These are phyloP conservation scores for Kappamyces sp. DNA, from an alignment of 192 early-diverging fungal genomes.

Conservation along the genomic window DNA sequence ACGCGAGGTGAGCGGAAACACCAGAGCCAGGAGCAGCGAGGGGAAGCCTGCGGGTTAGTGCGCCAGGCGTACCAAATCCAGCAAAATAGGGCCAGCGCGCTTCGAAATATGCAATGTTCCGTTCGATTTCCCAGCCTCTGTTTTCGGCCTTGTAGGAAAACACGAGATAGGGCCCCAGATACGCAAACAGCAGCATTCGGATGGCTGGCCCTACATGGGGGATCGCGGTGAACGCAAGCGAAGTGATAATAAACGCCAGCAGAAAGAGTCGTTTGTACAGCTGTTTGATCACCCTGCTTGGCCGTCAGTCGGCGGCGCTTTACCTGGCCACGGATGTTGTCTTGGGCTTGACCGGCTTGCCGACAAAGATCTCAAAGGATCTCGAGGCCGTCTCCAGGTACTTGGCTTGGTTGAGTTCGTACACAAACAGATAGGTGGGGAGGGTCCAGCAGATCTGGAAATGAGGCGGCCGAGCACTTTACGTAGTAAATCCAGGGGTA, in stretches of 20 bases:
- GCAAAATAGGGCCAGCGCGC: conserved; percentile 53
- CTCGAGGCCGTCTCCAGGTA: conserved; percentile 55
- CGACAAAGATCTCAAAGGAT: conserved; percentile 38
- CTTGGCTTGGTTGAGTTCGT: conserved; percentile 47
- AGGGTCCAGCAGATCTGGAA: conserved; percentile 50
- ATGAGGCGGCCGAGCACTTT: no score
- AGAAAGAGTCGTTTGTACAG: conserved; percentile 4
- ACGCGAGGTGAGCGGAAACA: not conserved
- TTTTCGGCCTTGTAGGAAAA: conserved; percentile 56
- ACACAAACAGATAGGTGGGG: conserved; percentile 45
- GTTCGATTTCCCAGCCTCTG: conserved; percentile 46
- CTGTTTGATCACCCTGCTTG: conserved; percentile 1
- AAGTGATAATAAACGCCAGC: conserved; percentile 3
- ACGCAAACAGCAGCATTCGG: conserved; percentile 38
- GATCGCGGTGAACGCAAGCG: conserved; percentile 26
- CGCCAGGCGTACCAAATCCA: conserved; percentile 48
- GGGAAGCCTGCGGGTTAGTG: not conserved
- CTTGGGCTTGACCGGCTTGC: conserved; percentile 21
- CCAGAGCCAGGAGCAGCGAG: not conserved
- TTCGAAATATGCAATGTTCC: conserved; percentile 52
- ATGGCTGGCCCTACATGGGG: conserved; percentile 36
- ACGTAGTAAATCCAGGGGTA: no score
- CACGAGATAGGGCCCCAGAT: conserved; percentile 36
- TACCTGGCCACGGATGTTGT: conserved; percentile 31
- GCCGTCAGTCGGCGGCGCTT: not conserved